Evolutionary conservation across 2,329 filamentous ascomycete species (phyloP), one percentile per base, ranked within the genome.

Genomic region (Macrophomina phaseolina): DNA sequence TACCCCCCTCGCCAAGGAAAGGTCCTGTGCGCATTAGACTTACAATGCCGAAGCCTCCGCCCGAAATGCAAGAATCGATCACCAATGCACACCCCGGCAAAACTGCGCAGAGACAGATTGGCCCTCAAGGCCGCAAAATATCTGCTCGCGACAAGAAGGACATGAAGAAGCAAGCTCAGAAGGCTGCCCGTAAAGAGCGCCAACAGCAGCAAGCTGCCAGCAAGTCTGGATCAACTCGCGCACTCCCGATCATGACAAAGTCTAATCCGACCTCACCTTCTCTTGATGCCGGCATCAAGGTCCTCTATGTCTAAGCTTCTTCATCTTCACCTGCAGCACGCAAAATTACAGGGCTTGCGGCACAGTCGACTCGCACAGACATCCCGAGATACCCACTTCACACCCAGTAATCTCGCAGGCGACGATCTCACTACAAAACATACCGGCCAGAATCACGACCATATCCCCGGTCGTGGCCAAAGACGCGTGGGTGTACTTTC

Each of bases 121-220:
- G 77, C 28, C 77, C 78, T 45, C 70, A 70, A 53, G 67, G 73
- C 14, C 64, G 56, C 34, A 62, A 67, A n/a, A 73, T 51, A 1
- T 56, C 72, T n/a, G 76, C 78, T 32, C 71, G 78, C 60, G 77
- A 79, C 32, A 73, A 73, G 38, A 78, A 78, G 67, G 76, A 77
- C 64, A 76, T 79, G 51, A 76, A 78, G 69, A 81, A 81, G 73
- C 75, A 75, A 62, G 78, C 78, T 6, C 79, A 81, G 66, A 81
- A 81, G 64, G 76, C 78, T 14, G 79, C 78, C 32, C 73, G 77
- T 38, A 80, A 79, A 66, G 76, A 80, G 67, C 76, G 79, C 38
- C 46, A 67, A 40, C 55, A 67, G 56, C 63, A 53, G 30, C 49
- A 65, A 23, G 51, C 63, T 48, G 51, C 42, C 4, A 14, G 46